These are phyloP conservation scores for Moricandia moricandioides DNA, from an alignment of 345 rosid species.

Conservation along the genomic window DNA sequence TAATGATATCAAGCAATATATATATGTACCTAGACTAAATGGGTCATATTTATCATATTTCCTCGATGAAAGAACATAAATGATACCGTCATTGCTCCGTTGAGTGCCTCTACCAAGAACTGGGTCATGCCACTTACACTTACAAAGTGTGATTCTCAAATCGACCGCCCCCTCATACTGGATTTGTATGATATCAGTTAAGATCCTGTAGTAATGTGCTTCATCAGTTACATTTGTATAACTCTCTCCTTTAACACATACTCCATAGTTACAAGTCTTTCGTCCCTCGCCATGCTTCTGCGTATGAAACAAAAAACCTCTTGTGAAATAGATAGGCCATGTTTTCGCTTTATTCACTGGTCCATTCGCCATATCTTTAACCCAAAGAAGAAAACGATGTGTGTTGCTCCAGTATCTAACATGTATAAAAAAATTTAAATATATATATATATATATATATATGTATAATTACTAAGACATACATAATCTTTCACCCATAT, in stretches of 20 bases:
- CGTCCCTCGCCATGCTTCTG: not conserved
- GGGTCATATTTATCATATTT: not conserved
- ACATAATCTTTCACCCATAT: not conserved
- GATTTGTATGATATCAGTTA: not conserved
- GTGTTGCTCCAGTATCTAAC: not conserved
- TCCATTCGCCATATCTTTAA: not conserved
- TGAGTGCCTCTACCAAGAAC: not conserved
- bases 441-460: too few species aligned
- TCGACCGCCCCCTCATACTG: not conserved
- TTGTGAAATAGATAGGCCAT: not conserved
- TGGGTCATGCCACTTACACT: not conserved
- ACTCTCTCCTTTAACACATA: not conserved
- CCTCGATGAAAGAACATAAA: not conserved
- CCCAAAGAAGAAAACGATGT: not conserved
- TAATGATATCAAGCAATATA: too few species aligned
- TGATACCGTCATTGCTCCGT: not conserved
- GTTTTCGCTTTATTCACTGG: not conserved
- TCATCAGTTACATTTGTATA: not conserved
- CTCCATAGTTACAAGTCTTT: not conserved
- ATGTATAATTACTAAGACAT: too few species aligned
- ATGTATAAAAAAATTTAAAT: too few species aligned
- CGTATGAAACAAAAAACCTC: not conserved
- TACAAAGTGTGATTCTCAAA: not conserved
- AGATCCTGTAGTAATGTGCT: not conserved
- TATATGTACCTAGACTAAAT: not conserved